phyloP scores from a whole-genome alignment of 2,329 filamentous ascomycete species.

The Bimuria novae-zelandiae region DNA sequence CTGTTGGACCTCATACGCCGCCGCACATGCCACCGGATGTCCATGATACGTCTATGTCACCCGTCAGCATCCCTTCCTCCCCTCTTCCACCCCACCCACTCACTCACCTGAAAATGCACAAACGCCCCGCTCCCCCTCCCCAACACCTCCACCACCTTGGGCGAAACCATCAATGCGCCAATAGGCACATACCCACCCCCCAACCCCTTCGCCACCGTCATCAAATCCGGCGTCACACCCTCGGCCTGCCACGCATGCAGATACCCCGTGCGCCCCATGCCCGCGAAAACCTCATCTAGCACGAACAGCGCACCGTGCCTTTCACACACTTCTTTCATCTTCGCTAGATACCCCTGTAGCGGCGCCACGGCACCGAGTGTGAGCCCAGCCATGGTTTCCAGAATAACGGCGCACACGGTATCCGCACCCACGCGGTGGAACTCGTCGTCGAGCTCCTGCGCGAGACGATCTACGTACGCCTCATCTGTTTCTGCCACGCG shows the following conservation, averaged over 20 bases:
- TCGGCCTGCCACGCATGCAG: constrained; percentile 50
- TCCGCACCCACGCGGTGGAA: constrained; percentile 58
- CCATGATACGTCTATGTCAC: constrained; percentile 63
- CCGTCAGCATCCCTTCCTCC: too few relatives aligned
- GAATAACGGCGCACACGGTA: constrained; percentile 42
- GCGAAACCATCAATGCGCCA: constrained; percentile 60
- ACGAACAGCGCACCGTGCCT: constrained; percentile 61
- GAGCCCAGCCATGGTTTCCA: constrained; percentile 10
- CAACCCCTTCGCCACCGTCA: constrained; percentile 68
- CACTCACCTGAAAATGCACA: constrained; percentile 44
- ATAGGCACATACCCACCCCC: constrained; percentile 66
- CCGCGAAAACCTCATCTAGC: constrained; percentile 53
- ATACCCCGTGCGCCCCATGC: constrained; percentile 35
- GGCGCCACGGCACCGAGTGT: constrained; percentile 57
- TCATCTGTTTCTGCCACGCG: constrained; percentile 57
- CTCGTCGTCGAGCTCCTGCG: constrained; percentile 67
- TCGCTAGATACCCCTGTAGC: constrained; percentile 59
- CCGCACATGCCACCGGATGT: constrained; percentile 62
- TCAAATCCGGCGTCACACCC: constrained; percentile 62
- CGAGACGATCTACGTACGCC: constrained; percentile 63
- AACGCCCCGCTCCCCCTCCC: constrained; percentile 52
- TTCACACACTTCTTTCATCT: constrained; percentile 59
- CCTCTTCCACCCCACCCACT: too few relatives aligned
- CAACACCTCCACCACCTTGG: constrained; percentile 52
- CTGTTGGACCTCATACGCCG: constrained; percentile 64